Evolutionary conservation across 148 eudicot genomes (phyloP).

Genomic region (Limonium bicolor): DNA sequence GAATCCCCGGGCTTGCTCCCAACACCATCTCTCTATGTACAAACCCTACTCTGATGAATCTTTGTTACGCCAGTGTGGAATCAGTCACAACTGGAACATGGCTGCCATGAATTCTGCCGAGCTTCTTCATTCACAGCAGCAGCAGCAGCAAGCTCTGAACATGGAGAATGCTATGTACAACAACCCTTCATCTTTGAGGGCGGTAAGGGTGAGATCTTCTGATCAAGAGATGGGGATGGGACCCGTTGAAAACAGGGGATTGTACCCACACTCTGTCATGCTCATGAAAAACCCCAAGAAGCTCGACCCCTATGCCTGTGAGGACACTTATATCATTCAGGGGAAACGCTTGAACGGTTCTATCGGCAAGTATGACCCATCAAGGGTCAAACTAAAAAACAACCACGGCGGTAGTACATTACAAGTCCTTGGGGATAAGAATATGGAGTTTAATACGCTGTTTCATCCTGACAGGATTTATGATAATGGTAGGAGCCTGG

Average conservation of each 20-base stretch:
- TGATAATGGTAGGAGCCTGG: constrained; percentile 12
- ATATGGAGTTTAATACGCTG: constrained; percentile 8
- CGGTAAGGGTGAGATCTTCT: constrained; percentile 10
- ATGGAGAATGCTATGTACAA: constrained; percentile 12
- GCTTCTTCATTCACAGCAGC: constrained; percentile 12
- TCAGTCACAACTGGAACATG: constrained; percentile 12
- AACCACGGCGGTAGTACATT: constrained; percentile 9
- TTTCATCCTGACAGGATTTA: constrained; percentile 10
- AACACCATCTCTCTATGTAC: constrained; percentile 7
- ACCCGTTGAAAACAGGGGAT: constrained; percentile 5
- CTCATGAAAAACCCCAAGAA: constrained; percentile 17
- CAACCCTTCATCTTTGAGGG: constrained; percentile 11
- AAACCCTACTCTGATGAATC: constrained; percentile 10
- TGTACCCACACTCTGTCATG: constrained; percentile 5
- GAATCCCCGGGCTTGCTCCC: constrained; percentile 9
- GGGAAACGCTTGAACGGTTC: constrained; percentile 15
- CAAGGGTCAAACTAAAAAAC: constrained; percentile 13
- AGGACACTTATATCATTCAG: constrained; percentile 15
- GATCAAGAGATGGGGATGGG: not conserved
- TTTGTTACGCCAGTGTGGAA: constrained; percentile 10
- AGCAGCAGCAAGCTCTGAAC: constrained; percentile 11
- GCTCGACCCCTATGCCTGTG: constrained; percentile 13
- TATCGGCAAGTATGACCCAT: constrained; percentile 10
- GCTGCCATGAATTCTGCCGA: constrained; percentile 13
- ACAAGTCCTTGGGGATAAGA: constrained; percentile 13